Evolutionary conservation across 2,329 filamentous ascomycete genomes (phyloP).

Genomic region (Diaporthe citriasiana): DNA sequence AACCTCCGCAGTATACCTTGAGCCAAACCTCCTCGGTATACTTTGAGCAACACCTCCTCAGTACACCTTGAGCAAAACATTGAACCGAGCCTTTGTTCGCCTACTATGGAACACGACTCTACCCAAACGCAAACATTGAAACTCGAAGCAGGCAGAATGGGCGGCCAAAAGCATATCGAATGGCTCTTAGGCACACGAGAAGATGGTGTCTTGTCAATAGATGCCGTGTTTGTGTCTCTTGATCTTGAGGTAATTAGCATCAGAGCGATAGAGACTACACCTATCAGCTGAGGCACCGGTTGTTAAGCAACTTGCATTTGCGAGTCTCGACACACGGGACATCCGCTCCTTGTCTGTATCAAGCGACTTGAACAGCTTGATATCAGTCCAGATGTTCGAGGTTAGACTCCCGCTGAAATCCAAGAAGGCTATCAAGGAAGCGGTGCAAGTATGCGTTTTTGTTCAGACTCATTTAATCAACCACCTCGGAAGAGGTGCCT

Average conservation of each 20-base stretch:
- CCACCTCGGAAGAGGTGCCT: neutral
- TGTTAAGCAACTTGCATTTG: slow-evolving; percentile 3
- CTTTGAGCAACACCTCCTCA: no score
- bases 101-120: no score
- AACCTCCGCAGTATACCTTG: no score
- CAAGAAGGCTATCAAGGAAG: neutral
- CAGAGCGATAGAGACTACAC: slow-evolving; percentile 18
- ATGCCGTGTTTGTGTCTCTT: slow-evolving; percentile 36
- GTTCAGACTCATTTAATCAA: neutral
- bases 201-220: slow-evolving; percentile 28
- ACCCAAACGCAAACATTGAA: no score
- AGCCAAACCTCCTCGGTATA: no score
- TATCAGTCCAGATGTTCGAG: slow-evolving; percentile 6
- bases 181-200: slow-evolving; percentile 34
- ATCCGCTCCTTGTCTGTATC: neutral
- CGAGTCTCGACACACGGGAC: slow-evolving; percentile 18
- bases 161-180: slow-evolving; percentile 6
- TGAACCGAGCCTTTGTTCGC: no score
- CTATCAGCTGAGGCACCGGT: neutral
- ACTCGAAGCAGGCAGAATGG: no score
- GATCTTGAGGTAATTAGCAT: slow-evolving; percentile 31
- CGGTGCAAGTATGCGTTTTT: neutral
- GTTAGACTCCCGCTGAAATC: neutral
- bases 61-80: no score
- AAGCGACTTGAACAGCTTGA: neutral